Conservation (phyloP, 306 rosid genomes). For the Prunus padus region DNA sequence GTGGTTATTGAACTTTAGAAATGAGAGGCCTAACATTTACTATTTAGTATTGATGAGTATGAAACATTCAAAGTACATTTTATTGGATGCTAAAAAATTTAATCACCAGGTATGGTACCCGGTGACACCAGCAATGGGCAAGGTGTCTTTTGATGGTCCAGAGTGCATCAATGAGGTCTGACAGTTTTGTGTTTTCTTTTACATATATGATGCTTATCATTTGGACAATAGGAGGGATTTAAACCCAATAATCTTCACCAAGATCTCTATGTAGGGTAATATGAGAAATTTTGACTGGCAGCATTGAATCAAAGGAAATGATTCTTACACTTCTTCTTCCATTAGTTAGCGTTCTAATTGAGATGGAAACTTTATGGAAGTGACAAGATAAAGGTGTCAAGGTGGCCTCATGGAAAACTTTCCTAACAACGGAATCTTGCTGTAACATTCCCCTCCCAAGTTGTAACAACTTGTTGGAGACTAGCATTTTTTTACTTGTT, state of each 20-base stretch:
- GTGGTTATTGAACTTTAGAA: constrained; percentile 23
- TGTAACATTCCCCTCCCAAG: constrained; percentile 1
- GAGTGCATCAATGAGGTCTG: constrained; percentile 85
- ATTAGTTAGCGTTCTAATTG: neutral
- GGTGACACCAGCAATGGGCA: constrained; percentile 81
- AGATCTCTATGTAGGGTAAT: neutral
- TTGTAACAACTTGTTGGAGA: neutral
- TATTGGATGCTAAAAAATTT: constrained; percentile 2
- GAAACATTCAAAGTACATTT: neutral
- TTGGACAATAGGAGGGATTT: neutral
- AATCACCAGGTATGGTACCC: constrained; percentile 77
- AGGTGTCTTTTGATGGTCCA: constrained; percentile 78
- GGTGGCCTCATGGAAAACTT: neutral
- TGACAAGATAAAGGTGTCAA: neutral
- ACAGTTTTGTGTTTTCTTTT: neutral
- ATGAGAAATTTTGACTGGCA: neutral
- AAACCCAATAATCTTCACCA: neutral
- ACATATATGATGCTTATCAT: neutral
- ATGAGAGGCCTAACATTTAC: neutral
- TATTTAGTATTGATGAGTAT: neutral
- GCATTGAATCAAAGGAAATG: neutral
- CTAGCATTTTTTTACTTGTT: neutral
- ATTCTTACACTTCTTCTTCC: neutral
- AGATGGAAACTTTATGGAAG: neutral
- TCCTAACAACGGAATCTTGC: neutral